Conservation (phyloP, 2,329 filamentous ascomycete genomes). For the Didymella glomerata region DNA sequence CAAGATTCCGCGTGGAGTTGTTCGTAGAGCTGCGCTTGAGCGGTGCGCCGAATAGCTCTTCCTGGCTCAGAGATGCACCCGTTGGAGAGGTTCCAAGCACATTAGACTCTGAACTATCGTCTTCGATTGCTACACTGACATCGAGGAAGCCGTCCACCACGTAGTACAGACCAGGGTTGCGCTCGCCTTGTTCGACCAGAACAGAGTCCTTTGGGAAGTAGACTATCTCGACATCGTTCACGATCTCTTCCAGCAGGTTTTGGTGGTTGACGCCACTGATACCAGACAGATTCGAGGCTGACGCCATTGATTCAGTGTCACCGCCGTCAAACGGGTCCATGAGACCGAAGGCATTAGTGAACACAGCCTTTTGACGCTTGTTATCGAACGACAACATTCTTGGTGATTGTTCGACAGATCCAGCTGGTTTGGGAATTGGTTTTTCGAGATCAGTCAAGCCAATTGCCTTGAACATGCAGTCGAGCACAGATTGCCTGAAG, state of each 20-base stretch:
- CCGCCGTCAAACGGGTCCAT: conserved; percentile 85
- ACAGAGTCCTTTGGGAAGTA: conserved; percentile 96
- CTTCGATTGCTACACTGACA: conserved; percentile 80
- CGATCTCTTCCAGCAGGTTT: conserved; percentile 79
- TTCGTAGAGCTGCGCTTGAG: conserved; percentile 37
- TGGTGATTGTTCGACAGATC: conserved; percentile 85
- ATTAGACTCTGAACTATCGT: conserved; percentile 60
- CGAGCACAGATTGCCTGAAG: conserved; percentile 88
- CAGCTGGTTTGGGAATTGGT: conserved; percentile 66
- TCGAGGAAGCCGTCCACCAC: conserved; percentile 97
- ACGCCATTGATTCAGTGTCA: conserved; percentile 84
- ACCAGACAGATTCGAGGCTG: conserved; percentile 54
- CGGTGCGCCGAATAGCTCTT: conserved; percentile 46
- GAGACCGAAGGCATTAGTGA: conserved; percentile 88
- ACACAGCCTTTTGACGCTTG: conserved; percentile 78
- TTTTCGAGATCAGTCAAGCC: conserved; percentile 77
- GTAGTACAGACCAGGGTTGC: conserved; percentile 97
- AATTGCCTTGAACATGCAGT: conserved; percentile 95
- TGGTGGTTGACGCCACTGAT: conserved; percentile 67
- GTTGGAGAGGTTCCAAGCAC: conserved; percentile 55
- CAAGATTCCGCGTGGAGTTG: conserved; percentile 37
- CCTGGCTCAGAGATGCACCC: conserved; percentile 46
- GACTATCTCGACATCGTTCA: conserved; percentile 94
- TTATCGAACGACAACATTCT: conserved; percentile 85
- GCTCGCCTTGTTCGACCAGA: conserved; percentile 93